Conservation (phyloP, 306 rosid genomes). For the Ammopiptanthus mongolicus region DNA sequence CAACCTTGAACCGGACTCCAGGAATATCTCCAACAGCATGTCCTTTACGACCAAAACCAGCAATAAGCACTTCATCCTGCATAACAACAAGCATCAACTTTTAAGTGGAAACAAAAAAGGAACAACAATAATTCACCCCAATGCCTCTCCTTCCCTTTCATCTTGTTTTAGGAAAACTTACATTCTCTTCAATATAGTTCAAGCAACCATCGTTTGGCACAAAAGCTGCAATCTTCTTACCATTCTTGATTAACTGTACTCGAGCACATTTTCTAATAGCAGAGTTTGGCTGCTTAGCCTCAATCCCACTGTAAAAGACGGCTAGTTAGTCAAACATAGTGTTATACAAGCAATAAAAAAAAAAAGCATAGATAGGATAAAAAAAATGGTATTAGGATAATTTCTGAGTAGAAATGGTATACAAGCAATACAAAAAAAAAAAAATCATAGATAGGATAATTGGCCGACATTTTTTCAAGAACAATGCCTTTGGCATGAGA, state of each 20-base stretch:
- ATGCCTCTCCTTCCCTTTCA: not conserved
- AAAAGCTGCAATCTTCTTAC: slow-evolving; percentile 68
- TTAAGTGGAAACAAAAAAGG: not conserved
- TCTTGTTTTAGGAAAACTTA: slow-evolving; percentile 23
- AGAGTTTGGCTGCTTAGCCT: slow-evolving; percentile 69
- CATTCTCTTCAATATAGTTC: slow-evolving; percentile 60
- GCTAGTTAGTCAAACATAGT: not conserved
- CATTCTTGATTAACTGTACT: slow-evolving; percentile 58
- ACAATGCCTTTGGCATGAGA: slow-evolving; percentile 63
- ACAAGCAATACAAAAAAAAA: not conserved
- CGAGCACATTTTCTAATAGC: slow-evolving; percentile 70
- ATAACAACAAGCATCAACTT: not conserved
- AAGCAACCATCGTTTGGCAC: slow-evolving; percentile 70
- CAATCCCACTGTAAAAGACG: slow-evolving; percentile 46
- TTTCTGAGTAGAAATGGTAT: not conserved
- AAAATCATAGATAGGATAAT: not conserved
- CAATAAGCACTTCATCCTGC: slow-evolving; percentile 71
- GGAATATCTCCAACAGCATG: slow-evolving; percentile 72
- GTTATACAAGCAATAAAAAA: not conserved
- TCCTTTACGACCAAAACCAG: slow-evolving; percentile 62
- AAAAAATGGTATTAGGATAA: no score
- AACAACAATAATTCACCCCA: not conserved
- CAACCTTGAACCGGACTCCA: slow-evolving; percentile 65
- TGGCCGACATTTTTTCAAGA: slow-evolving; percentile 52
- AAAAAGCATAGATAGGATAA: no score